Evolutionary conservation across 345 rosid species (phyloP).

Genomic region (Euclidium syriacum): DNA sequence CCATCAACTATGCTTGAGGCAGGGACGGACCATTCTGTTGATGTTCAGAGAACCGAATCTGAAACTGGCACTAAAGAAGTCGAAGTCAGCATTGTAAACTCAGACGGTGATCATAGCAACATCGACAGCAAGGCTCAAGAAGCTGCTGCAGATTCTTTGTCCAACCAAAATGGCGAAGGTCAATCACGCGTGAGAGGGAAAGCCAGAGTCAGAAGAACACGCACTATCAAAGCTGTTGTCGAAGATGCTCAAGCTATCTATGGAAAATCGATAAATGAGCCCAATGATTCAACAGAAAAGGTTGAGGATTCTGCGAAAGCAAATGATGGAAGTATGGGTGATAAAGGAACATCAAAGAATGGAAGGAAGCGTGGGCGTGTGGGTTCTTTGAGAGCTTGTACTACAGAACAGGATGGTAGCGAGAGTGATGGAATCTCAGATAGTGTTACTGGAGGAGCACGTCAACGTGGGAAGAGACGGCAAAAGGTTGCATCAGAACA

Average conservation of each 20-base stretch:
- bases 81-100: slow-evolving; percentile 39
- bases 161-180: slow-evolving; percentile 44
- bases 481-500: slow-evolving; percentile 44
- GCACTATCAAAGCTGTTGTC: slow-evolving; percentile 72
- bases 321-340: slow-evolving; percentile 45
- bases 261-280: slow-evolving; percentile 53
- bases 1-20: slow-evolving; percentile 43
- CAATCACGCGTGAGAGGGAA: slow-evolving; percentile 48
- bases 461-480: slow-evolving; percentile 53
- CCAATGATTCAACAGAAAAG: slow-evolving; percentile 37
- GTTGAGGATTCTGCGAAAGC: slow-evolving; percentile 46
- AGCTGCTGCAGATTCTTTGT: slow-evolving; percentile 43
- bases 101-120: slow-evolving; percentile 50
- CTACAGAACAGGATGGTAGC: slow-evolving; percentile 52
- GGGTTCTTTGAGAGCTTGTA: slow-evolving; percentile 45
- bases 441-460: slow-evolving; percentile 45
- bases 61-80: slow-evolving; percentile 40
- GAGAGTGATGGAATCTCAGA: slow-evolving; percentile 70
- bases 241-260: slow-evolving; percentile 66
- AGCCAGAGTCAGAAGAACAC: slow-evolving; percentile 54
- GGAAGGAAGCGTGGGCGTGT: slow-evolving; percentile 57
- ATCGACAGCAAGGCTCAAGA: slow-evolving; percentile 42
- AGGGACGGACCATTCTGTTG: slow-evolving; percentile 36
- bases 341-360: slow-evolving; percentile 44
- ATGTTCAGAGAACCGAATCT: slow-evolving; percentile 40